phyloP scores from a whole-genome alignment of 805 yeast genomes.

The Brettanomyces sp. region DNA sequence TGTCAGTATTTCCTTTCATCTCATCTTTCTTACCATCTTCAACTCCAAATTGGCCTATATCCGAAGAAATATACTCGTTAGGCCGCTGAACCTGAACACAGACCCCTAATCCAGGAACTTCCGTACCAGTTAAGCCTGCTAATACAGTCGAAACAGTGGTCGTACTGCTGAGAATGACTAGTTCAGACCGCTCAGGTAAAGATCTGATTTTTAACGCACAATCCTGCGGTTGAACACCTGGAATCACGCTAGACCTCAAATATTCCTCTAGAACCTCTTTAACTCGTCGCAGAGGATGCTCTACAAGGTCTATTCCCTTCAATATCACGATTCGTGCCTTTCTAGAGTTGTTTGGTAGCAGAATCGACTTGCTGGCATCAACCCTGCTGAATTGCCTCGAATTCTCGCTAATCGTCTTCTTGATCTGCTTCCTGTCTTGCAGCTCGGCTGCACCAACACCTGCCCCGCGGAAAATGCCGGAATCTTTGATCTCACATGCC shows the following conservation, averaged over 20 bases:
- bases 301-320: constrained; percentile 12
- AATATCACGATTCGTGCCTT: constrained; percentile 17
- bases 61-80: constrained; percentile 27
- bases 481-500: constrained; percentile 67
- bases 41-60: constrained; percentile 27
- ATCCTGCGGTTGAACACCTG: constrained; percentile 27
- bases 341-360: constrained; percentile 19
- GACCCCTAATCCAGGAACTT: constrained; percentile 23
- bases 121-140: constrained; percentile 31
- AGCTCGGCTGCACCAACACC: constrained; percentile 26
- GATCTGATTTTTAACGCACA: constrained; percentile 16
- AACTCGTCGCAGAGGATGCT: constrained; percentile 23
- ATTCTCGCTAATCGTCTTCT: background rate
- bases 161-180: constrained; percentile 40
- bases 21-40: constrained; percentile 43
- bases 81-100: constrained; percentile 33
- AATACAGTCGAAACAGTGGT: constrained; percentile 47
- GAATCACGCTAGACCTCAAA: constrained; percentile 34
- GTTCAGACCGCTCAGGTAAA: constrained; percentile 27
- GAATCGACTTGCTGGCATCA: background rate
- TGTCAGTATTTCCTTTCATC: constrained; percentile 31
- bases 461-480: constrained; percentile 72
- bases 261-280: constrained; percentile 37
- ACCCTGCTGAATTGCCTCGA: background rate
- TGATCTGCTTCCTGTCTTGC: background rate